Evolutionary conservation across 1,139 yeast species (phyloP), one percentile per base, ranked within the genome.

Genomic region (Candida freyschussii): DNA sequence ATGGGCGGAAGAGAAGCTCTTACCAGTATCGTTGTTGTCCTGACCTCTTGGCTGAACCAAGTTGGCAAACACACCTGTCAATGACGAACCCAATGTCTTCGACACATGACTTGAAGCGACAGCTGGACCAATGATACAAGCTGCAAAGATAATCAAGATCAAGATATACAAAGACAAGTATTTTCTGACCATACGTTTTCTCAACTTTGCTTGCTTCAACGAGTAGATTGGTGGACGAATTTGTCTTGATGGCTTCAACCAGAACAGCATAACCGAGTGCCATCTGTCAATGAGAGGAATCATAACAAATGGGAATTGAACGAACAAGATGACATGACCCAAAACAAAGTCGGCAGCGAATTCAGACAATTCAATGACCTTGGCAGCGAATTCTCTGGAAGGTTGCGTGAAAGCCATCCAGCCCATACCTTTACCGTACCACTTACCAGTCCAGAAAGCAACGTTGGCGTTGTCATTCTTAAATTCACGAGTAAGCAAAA

Each of bases 361-460:
- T 66, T 89, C 94, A 41, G 95, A 85, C 72, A 85, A 68, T 69
- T 91, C 99, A 50, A 89, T 84, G 47, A 80, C 73, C 75, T 91
- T 91, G 52, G 96, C 96, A 56, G 80, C 75, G 61, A 85, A 87
- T 68, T 91, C 99, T 72, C 99, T 85, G 32, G 85, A 60, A 45
- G 99, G 98, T 68, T 91, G 98, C 23, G 97, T 83, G 71, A 85
- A 75, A 14, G 97, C 96, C 78, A 84, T 80, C 78, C 84, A 81
- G 44, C 98, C 98, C 67, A 91, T 68, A 56, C 95, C 94, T 44
- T 86, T 70, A 44, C 94, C 89, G 63, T 89, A 86, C 99, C 99
- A 91, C 65, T 89, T 89, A 73, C 99, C 99, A 43, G 95, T 83
- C 99, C 99, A 91, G 91, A 94, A 91, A 18, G 98, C 97, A 52